Evolutionary conservation across 495 filamentous ascomycete species (phyloP).

Genomic region (Bacidia rubella): DNA sequence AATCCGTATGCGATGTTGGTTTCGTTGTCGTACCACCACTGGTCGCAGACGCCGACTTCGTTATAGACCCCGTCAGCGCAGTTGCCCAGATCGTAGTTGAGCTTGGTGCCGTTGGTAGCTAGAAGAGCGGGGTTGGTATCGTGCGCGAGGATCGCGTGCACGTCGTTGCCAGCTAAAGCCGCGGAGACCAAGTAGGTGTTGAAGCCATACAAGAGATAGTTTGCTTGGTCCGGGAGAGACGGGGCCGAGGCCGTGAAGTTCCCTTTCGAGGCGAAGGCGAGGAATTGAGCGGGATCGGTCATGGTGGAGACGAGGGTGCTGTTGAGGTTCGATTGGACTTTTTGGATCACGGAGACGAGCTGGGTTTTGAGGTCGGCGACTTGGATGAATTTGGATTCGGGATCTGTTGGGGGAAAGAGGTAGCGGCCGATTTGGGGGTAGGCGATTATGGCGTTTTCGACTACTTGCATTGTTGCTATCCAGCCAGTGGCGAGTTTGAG

Average conservation of each 20-base stretch:
- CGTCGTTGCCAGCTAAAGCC: constrained; percentile 7
- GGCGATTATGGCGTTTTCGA: constrained; percentile 9
- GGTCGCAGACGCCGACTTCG: constrained; percentile 8
- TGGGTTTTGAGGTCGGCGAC: constrained; percentile 9
- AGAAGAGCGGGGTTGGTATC: constrained; percentile 10
- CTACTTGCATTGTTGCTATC: background rate
- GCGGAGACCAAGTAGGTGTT: constrained; percentile 15
- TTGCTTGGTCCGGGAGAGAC: constrained; percentile 11
- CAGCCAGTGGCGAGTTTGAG: constrained; percentile 1
- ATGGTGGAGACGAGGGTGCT: constrained; percentile 12
- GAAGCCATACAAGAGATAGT: constrained; percentile 14
- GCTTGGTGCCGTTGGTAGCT: constrained; percentile 12
- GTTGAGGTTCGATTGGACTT: constrained; percentile 14
- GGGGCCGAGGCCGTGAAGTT: constrained; percentile 13
- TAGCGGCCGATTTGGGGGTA: constrained; percentile 14
- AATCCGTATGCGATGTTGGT: constrained; percentile 10
- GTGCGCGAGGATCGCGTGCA: constrained; percentile 9
- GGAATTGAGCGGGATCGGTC: constrained; percentile 4
- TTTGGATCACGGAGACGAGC: constrained; percentile 8
- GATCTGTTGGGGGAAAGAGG: constrained; percentile 10
- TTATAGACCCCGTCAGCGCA: constrained; percentile 6
- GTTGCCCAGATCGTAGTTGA: constrained; percentile 4
- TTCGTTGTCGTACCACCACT: constrained; percentile 12
- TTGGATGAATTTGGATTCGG: constrained; percentile 6
- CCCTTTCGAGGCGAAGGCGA: constrained; percentile 12